These are phyloP conservation scores for Fusarium mexicanum DNA, from an alignment of 2,329 filamentous ascomycete genomes.

Conservation along the genomic window DNA sequence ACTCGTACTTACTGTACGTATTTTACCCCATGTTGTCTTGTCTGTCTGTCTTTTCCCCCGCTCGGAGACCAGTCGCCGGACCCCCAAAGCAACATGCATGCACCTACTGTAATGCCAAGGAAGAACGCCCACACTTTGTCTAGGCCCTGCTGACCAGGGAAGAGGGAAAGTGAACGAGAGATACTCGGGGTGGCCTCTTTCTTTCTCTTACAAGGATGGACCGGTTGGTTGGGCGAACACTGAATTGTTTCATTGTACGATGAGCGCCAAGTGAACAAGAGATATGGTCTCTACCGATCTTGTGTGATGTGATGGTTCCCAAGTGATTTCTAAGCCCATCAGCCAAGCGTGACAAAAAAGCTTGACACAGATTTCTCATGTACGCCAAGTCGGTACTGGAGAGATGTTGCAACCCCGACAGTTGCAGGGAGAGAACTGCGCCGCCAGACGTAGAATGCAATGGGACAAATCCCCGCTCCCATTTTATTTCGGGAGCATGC, in stretches of 20 bases:
- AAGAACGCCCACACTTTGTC: slow-evolving; percentile 8
- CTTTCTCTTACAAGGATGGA: not conserved
- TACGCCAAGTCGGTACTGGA: slow-evolving; percentile 32
- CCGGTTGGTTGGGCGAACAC: not conserved
- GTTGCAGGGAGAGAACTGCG: not conserved
- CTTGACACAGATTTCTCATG: slow-evolving; percentile 15
- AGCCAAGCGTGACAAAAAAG: slow-evolving; percentile 27
- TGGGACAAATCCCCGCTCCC: slow-evolving; percentile 17
- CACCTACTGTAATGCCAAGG: slow-evolving; percentile 4
- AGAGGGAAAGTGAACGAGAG: not conserved
- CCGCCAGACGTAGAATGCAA: not conserved
- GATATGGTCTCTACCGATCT: slow-evolving; percentile 15
- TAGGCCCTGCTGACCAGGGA: slow-evolving; percentile 5
- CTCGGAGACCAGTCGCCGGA: slow-evolving; percentile 34
- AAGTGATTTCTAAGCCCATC: slow-evolving; percentile 15
- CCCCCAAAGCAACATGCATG: slow-evolving; percentile 25
- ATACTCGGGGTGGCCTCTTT: slow-evolving; percentile 16
- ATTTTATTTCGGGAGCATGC: slow-evolving; percentile 2
- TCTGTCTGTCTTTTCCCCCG: slow-evolving; percentile 6
- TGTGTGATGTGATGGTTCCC: slow-evolving; percentile 1
- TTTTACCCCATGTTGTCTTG: slow-evolving; percentile 20
- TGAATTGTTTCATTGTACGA: slow-evolving; percentile 32
- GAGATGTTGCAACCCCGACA: not conserved
- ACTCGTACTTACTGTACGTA: not conserved
- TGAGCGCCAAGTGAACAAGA: not conserved